phyloP scores from a whole-genome alignment of 1,284 basidiomycete species.

The Moniliophthora roreri region DNA sequence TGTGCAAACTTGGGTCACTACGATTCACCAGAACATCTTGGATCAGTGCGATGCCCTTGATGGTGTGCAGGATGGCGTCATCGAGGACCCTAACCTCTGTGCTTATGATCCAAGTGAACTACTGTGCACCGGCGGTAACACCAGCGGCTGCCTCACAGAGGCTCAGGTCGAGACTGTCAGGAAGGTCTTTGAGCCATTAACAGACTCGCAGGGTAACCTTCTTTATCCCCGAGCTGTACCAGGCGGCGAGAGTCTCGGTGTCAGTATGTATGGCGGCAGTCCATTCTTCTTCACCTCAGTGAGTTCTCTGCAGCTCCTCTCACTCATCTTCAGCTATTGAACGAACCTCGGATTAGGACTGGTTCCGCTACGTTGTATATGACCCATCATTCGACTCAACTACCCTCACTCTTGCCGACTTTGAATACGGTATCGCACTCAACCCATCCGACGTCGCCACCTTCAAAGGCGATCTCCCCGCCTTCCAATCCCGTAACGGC shows the following conservation, averaged over 20 bases:
- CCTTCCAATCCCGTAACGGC: slow-evolving; percentile 18
- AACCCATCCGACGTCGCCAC: slow-evolving; percentile 20
- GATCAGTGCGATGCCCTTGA: slow-evolving; percentile 28
- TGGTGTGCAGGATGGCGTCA: slow-evolving; percentile 32
- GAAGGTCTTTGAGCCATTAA: slow-evolving; percentile 29
- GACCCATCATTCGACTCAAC: slow-evolving; percentile 11
- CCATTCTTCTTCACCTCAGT: slow-evolving; percentile 10
- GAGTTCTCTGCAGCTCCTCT: neutral
- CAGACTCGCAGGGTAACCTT: slow-evolving; percentile 28
- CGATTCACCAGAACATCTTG: slow-evolving; percentile 16
- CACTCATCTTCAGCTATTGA: neutral
- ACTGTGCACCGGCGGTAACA: slow-evolving; percentile 25
- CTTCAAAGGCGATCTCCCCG: slow-evolving; percentile 19
- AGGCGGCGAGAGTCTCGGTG: slow-evolving; percentile 6
- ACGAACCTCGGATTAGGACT: slow-evolving; percentile 13
- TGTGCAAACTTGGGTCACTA: slow-evolving; percentile 6
- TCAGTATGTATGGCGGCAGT: slow-evolving; percentile 10
- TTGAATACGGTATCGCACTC: slow-evolving; percentile 4
- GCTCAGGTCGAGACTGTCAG: slow-evolving; percentile 31
- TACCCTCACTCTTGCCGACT: slow-evolving; percentile 7
- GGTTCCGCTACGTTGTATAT: slow-evolving; percentile 16
- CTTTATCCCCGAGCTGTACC: slow-evolving; percentile 26
- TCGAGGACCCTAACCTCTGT: slow-evolving; percentile 32
- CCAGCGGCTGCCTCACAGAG: slow-evolving; percentile 28
- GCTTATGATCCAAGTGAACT: slow-evolving; percentile 30